These are phyloP conservation scores for Globisporangium lucens DNA, from an alignment of 352 stramenopile species.

Conservation along the genomic window DNA sequence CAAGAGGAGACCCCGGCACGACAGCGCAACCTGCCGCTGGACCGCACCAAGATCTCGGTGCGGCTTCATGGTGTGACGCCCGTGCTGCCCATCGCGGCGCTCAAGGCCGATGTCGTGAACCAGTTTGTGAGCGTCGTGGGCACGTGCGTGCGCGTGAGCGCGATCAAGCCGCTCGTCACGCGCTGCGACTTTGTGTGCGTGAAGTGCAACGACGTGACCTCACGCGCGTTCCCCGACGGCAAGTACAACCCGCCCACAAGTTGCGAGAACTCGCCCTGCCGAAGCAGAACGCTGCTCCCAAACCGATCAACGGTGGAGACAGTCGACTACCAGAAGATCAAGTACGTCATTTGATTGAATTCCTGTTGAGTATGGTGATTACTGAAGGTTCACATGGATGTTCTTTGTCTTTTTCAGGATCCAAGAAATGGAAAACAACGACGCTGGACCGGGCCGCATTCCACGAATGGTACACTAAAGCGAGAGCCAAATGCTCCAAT, in stretches of 20 bases:
- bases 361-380: not conserved
- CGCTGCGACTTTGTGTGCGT: conserved; percentile 86
- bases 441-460: conserved; percentile 81
- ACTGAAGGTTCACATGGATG: conserved; percentile 15
- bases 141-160: conserved; percentile 81
- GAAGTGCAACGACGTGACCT: conserved; percentile 76
- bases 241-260: conserved; percentile 68
- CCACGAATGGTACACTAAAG: conserved; percentile 67
- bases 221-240: conserved; percentile 68
- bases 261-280: conserved; percentile 65
- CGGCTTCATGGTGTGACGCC: conserved; percentile 68
- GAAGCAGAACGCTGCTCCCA: conserved; percentile 66
- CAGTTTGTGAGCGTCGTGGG: conserved; percentile 73
- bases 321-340: conserved; percentile 90
- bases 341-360: conserved; percentile 32
- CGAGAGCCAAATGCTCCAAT: not conserved
- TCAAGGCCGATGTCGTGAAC: conserved; percentile 77
- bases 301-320: conserved; percentile 84
- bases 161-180: conserved; percentile 82
- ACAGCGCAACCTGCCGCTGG: conserved; percentile 37
- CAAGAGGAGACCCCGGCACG: conserved; percentile 41
- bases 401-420: conserved; percentile 32
- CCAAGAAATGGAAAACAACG: conserved; percentile 91
- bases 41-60: conserved; percentile 54
- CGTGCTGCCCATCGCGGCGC: conserved; percentile 52